Evolutionary conservation across 345 rosid genomes (phyloP).

Genomic region (Camelina laxa): DNA sequence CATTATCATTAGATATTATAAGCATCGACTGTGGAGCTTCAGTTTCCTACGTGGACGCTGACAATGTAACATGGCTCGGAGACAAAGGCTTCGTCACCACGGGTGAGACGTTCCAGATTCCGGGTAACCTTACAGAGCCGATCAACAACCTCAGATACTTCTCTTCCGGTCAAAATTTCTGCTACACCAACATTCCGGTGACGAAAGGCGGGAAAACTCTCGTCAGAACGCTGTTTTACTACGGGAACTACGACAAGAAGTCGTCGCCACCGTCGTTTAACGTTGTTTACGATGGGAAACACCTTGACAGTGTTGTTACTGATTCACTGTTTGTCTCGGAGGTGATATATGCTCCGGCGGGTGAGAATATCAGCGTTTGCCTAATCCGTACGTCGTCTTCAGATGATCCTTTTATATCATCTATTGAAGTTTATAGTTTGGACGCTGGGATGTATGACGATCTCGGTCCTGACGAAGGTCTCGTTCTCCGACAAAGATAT

Average conservation of each 20-base stretch:
- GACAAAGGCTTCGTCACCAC: conserved; percentile 22
- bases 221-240: conserved; percentile 31
- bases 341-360: conserved; percentile 24
- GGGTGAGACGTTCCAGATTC: conserved; percentile 23
- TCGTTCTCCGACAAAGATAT: not conserved
- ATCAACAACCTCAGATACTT: conserved; percentile 28
- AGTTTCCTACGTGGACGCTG: conserved; percentile 29
- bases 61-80: conserved; percentile 37
- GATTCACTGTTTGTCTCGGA: not conserved
- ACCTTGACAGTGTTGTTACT: conserved; percentile 6
- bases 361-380: conserved; percentile 22
- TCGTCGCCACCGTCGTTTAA: conserved; percentile 32
- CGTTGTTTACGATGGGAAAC: conserved; percentile 17
- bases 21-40: conserved; percentile 40
- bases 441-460: conserved; percentile 20
- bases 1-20: conserved; percentile 18
- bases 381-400: not conserved
- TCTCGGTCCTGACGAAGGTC: conserved; percentile 31
- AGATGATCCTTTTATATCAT: conserved; percentile 16
- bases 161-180: conserved; percentile 37
- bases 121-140: not conserved
- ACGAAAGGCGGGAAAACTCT: conserved; percentile 21
- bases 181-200: conserved; percentile 36
- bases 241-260: conserved; percentile 32
- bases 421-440: conserved; percentile 32